Evolutionary conservation across 805 yeast genomes (phyloP).

Genomic region (Lachancea fermentati): DNA sequence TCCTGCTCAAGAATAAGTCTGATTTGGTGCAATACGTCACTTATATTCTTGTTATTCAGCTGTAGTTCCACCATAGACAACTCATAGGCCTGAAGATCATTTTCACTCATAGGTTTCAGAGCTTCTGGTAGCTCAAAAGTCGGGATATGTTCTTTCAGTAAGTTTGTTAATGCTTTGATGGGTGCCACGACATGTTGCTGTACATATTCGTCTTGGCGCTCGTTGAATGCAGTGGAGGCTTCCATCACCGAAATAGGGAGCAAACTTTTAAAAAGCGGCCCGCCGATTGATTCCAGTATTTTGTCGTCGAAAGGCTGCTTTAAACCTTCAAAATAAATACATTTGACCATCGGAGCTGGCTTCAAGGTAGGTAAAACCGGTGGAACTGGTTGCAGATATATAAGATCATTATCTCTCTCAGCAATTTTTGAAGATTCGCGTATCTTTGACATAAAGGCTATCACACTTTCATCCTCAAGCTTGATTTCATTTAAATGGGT

Average conservation of each 20-base stretch:
- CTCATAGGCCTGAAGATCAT: conserved; percentile 51
- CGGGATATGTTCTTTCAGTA: conserved; percentile 40
- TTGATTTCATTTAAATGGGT: conserved; percentile 37
- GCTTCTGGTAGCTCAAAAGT: conserved; percentile 55
- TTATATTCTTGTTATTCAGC: conserved; percentile 39
- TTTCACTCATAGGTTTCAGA: conserved; percentile 53
- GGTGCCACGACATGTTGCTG: conserved; percentile 43
- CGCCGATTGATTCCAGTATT: conserved; percentile 17
- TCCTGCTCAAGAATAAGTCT: conserved; percentile 45
- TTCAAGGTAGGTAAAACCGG: conserved; percentile 38
- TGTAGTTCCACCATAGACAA: conserved; percentile 52
- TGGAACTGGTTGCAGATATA: conserved; percentile 68
- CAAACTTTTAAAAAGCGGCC: conserved; percentile 49
- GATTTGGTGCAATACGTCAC: conserved; percentile 41
- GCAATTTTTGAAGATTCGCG: conserved; percentile 44
- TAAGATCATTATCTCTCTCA: conserved; percentile 75
- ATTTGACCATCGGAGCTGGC: conserved; percentile 50
- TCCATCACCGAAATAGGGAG: conserved; percentile 65
- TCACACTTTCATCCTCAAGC: conserved; percentile 33
- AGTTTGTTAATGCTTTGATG: conserved; percentile 39
- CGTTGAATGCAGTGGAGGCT: conserved; percentile 60
- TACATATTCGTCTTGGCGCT: conserved; percentile 54
- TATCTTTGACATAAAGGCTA: conserved; percentile 43
- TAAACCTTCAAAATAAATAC: conserved; percentile 34
- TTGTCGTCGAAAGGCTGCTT: conserved; percentile 25